These are phyloP conservation scores for Amanita polypyramis DNA, from an alignment of 768 basidiomycete species.

Conservation along the genomic window DNA sequence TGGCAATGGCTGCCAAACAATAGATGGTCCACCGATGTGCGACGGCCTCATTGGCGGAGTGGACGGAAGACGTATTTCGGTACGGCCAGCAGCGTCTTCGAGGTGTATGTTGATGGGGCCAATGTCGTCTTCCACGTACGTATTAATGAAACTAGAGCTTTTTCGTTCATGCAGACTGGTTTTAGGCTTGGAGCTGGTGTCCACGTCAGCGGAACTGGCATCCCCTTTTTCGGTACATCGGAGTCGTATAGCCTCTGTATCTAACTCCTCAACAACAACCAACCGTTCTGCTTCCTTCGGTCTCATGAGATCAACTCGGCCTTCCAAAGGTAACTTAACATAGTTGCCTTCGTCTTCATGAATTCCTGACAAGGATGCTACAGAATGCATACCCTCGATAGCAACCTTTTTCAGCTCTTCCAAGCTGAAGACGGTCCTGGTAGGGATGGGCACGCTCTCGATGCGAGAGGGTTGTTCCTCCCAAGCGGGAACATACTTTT, in stretches of 20 bases:
- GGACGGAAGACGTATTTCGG: slow-evolving; percentile 1
- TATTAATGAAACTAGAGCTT: too few relatives aligned
- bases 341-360: slow-evolving; percentile 58
- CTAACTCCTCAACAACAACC: slow-evolving; percentile 7
- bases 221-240: slow-evolving; percentile 11
- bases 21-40: slow-evolving; percentile 19
- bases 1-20: slow-evolving; percentile 43
- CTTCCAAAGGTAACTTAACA: slow-evolving; percentile 72
- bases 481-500: slow-evolving; percentile 70
- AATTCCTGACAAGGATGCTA: slow-evolving; percentile 13
- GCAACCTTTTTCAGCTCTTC: slow-evolving; percentile 56
- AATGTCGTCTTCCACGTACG: neutral
- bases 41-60: slow-evolving; percentile 10
- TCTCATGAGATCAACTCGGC: slow-evolving; percentile 81
- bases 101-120: too few relatives aligned
- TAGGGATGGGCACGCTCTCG: neutral
- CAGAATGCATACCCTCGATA: slow-evolving; percentile 41
- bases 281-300: slow-evolving; percentile 23
- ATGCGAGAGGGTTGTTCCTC: slow-evolving; percentile 26
- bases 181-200: too few relatives aligned
- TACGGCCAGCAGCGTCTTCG: too few relatives aligned
- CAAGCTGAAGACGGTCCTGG: slow-evolving; percentile 36
- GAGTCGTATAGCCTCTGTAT: slow-evolving; percentile 9
- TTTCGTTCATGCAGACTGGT: too few relatives aligned
- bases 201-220: neutral